Base-by-base conservation (phyloP, 257 asterid species). In the Solanum chiquidenum region DNA sequence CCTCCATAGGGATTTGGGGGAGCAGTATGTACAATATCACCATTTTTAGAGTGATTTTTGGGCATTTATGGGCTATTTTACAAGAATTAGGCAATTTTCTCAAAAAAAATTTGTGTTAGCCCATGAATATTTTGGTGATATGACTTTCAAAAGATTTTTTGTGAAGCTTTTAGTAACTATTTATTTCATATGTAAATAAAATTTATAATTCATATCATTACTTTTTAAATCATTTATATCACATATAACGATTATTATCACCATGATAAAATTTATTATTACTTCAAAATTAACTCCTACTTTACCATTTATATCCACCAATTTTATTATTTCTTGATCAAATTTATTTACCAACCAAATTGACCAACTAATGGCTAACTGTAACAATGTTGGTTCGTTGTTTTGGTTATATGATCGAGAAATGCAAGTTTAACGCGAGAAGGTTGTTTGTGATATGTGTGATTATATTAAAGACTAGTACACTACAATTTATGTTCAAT, bases 71-170 rank as follows among this genome's bases (percentile, higher is more conserved):
- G 0, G 9, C 0, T 9, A 52, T 0, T 52, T 52, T 52, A 52
- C 9, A 2, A 52, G 62, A 16, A 52, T 16, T 18, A 52, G 23
- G 6, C 0, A 1, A 52, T 52, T 52, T 52, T 1, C 31, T 29
- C 31, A 29, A 29, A 29, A n/a, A n/a, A n/a, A n/a, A n/a, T n/a
- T 16, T 16, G 23, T 52, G 60, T 13, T 46, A 5, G 3, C 9
- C 23, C 1, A 1, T 52, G 1, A 52, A 52, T 52, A 2, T 16
- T 52, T 52, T 52, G 62, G 0, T 52, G 23, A 52, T 52, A 16
- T 6, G 62, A 0, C 0, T 52, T 52, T 1, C 23, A 0, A 52
- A 52, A 16, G 62, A 52, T 1, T 16, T 16, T 52, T 52, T 2
- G 23, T 16, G 9, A 52, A 52, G 2, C 1, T 3, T 52, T 18